These are phyloP conservation scores for Chalaropsis thielavioides DNA, from an alignment of 2,329 filamentous ascomycete species.

Conservation along the genomic window DNA sequence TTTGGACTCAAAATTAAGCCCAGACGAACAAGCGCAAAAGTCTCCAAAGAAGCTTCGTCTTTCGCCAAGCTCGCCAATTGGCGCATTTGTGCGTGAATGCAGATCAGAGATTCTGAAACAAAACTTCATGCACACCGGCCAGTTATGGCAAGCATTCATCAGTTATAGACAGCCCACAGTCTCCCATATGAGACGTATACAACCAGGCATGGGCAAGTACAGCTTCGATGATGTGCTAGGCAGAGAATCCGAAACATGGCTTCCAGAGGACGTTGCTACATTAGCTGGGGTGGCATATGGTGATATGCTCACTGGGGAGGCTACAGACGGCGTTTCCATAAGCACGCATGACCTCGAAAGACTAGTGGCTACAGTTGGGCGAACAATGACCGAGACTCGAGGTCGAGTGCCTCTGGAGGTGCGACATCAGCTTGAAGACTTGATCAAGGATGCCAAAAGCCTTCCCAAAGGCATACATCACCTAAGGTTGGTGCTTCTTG, in stretches of 20 bases:
- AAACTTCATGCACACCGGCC: conserved; percentile 62
- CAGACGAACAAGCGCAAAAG: conserved; percentile 28
- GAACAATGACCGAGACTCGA: conserved; percentile 30
- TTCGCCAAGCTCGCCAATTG: conserved; percentile 62
- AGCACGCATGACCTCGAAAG: conserved; percentile 70
- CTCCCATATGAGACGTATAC: conserved; percentile 46
- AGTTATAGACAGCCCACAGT: conserved; percentile 66
- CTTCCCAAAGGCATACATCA: conserved; percentile 64
- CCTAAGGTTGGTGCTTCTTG: conserved; percentile 37
- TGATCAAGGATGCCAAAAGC: conserved; percentile 52
- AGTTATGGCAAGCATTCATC: conserved; percentile 72
- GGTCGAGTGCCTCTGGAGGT: conserved; percentile 63
- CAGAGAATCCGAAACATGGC: conserved; percentile 38
- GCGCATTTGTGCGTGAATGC: conserved; percentile 62
- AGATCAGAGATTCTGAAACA: conserved; percentile 67
- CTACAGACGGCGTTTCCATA: conserved; percentile 32
- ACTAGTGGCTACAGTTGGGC: conserved; percentile 34
- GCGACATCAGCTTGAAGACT: conserved; percentile 51
- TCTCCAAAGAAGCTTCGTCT: conserved; percentile 42
- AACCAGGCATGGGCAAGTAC: conserved; percentile 41
- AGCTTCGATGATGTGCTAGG: conserved; percentile 44
- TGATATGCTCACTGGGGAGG: conserved; percentile 35
- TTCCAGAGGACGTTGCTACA: conserved; percentile 29
- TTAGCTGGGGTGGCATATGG: conserved; percentile 38
- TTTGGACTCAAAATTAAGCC: conserved; percentile 32